Evolutionary conservation across 1,284 basidiomycete genomes (phyloP), one percentile per base, ranked within the genome.

Genomic region (Rhodofomes roseus): DNA sequence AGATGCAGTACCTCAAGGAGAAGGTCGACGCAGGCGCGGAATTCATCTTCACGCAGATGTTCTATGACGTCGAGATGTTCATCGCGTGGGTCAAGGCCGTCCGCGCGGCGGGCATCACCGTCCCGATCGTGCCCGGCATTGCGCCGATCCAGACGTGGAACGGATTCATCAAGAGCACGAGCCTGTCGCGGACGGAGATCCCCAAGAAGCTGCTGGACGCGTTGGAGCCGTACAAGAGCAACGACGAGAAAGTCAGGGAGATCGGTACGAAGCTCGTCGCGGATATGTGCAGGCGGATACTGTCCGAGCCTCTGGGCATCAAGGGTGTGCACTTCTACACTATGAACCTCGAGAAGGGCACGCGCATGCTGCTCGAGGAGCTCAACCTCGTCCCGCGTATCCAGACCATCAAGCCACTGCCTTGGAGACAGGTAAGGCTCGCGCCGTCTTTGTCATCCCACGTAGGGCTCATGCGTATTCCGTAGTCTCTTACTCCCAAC

Each of bases 71-170:
- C 57, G 85, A 95, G 54, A 71, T 93, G 64, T 96, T 96, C 75
- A 84, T 92, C 64, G 77, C 80, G 40, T 96, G 94, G 94, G 92
- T 95, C 61, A 88, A 86, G 66, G 81, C 86, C 43, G 87, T 95
- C 34, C 84, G 94, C 59, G 88, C 79, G 11, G 90, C 89, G 7
- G 94, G 96, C 8, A 97, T 99, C 74, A 93, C 87, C 0, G 82
- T 96, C 25, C 96, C 97, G 18, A 95, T 99, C 71, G 88, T 99
- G 6, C 97, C 97, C 23, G 94, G 94, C 41, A 92, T 99, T 69
- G 96, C 95, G 77, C 96, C 96, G 5, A 96, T 99, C 64, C 96
- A 99, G 76, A 98, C 94, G 39, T 98, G 95, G 90, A 95, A 96
- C 66, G 96, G 95, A 27, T 98, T 98, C 77, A 83, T 90, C 74